Evolutionary conservation across 306 rosid species (phyloP).

Genomic region (Vicia sativa): DNA sequence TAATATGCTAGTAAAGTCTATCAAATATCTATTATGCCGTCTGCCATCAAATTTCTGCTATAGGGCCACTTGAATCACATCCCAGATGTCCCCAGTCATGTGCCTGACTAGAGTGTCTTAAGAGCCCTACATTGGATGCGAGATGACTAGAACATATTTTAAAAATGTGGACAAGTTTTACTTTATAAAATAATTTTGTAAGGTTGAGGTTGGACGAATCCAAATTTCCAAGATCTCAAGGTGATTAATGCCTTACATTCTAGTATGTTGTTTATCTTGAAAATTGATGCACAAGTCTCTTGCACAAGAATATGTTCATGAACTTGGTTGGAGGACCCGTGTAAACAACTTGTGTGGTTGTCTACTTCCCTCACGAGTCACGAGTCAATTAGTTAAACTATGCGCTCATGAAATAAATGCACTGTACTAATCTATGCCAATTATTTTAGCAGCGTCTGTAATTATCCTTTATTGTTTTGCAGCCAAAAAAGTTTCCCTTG

Average conservation of each 20-base stretch:
- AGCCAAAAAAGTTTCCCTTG: conserved; percentile 86
- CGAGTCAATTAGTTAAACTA: conserved; percentile 10
- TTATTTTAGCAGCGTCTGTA: conserved; percentile 26
- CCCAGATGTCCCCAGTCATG: too few species aligned
- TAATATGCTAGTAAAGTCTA: too few species aligned
- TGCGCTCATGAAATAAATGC: conserved; percentile 7
- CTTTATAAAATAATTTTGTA: too few species aligned
- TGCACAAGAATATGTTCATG: not conserved
- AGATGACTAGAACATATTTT: too few species aligned
- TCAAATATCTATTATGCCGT: too few species aligned
- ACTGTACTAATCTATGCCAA: not conserved
- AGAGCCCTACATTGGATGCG: too few species aligned
- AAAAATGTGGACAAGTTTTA: too few species aligned
- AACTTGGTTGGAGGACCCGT: conserved; percentile 15
- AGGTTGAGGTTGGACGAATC: too few species aligned
- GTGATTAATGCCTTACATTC: conserved; percentile 17
- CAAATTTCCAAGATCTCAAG: too few species aligned
- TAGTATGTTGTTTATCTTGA: conserved; percentile 14
- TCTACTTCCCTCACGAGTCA: conserved; percentile 21
- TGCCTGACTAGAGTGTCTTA: too few species aligned
- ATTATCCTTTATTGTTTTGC: conserved; percentile 41
- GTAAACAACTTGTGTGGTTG: not conserved
- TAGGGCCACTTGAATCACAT: too few species aligned
- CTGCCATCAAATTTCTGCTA: too few species aligned
- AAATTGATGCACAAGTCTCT: not conserved